These are phyloP conservation scores for Phytophthora brassicae DNA, from an alignment of 352 stramenopile genomes.

Conservation along the genomic window DNA sequence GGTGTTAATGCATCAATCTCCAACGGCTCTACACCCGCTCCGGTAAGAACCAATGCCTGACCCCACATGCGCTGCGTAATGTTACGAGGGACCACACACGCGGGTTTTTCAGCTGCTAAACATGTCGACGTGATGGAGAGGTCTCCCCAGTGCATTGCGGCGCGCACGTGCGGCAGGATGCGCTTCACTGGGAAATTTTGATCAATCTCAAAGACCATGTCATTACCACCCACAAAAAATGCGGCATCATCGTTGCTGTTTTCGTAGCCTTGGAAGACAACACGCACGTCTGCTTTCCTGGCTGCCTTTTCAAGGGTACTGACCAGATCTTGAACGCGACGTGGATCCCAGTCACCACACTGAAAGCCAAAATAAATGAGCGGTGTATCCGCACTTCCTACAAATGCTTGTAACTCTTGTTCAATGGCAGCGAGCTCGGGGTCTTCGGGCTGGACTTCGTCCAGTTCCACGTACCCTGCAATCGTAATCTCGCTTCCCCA, in stretches of 20 bases:
- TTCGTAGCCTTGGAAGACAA: slow-evolving; percentile 65
- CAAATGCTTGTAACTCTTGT: slow-evolving; percentile 27
- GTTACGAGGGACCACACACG: slow-evolving; percentile 52
- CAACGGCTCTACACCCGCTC: slow-evolving; percentile 43
- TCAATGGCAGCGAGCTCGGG: slow-evolving; percentile 22
- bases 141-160: slow-evolving; percentile 59
- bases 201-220: slow-evolving; percentile 52
- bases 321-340: slow-evolving; percentile 43
- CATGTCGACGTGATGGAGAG: slow-evolving; percentile 54
- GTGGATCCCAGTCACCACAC: slow-evolving; percentile 48
- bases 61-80: slow-evolving; percentile 56
- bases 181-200: slow-evolving; percentile 37
- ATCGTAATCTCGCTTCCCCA: slow-evolving; percentile 62
- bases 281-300: slow-evolving; percentile 32
- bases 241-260: slow-evolving; percentile 27
- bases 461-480: slow-evolving; percentile 50
- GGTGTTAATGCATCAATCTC: slow-evolving; percentile 47
- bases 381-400: slow-evolving; percentile 18
- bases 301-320: slow-evolving; percentile 47
- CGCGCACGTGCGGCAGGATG: slow-evolving; percentile 41
- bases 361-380: slow-evolving; percentile 61
- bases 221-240: slow-evolving; percentile 37
- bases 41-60: slow-evolving; percentile 45
- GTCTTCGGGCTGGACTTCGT: slow-evolving; percentile 25
- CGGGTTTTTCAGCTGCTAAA: slow-evolving; percentile 45